Base-by-base conservation (phyloP, 2,329 filamentous ascomycete genomes). In the Monilinia polystroma region DNA sequence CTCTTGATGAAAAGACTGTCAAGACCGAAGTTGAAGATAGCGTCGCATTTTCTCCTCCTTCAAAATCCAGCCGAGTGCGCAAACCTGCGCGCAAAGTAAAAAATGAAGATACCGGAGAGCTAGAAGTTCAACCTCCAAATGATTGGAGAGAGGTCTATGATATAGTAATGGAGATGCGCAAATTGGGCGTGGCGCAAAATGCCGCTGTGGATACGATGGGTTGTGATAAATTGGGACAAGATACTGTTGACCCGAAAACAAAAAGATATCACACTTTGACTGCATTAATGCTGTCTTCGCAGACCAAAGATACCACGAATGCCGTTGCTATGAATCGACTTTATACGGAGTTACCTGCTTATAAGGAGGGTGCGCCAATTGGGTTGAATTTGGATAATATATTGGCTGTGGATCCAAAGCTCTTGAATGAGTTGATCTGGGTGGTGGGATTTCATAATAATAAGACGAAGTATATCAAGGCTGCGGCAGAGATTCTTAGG, bases 171-270 rank as follows among this genome's bases (percentile, higher is more conserved):
- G 84, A 86, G 74, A 97, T 98, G 93, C 89, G 87, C 2, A 77
- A 78, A 5, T 76, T 79, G 0, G 83, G 82, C 3, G 83, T 83
- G 8, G 79, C 90, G 76, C 76, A 85, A 81, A 78, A 90, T 84
- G 95, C 95, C 0, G 91, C 94, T 0, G 95, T 99, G 14, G 95
- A 99, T 77, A 98, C 94, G 0, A 97, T 98, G 93, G 66, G 60
- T 23, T 67, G 66, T 52, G 59, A 64, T 35, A 57, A 64, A 38
- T 43, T 67, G 35, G 66, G 43, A 23, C 54, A 58, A 32, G 51
- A 57, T 4, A 64, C 52, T 18, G 66, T 67, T 20, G 60, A 63
- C 23, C 60, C 66, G 18, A 67, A 57, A 58, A 63, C 59, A 14
- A 57, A 84, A 73, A 81, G 89, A 12, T 89, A 90, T 68, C 89